Evolutionary conservation across 495 filamentous ascomycete species (phyloP), one percentile per base, ranked within the genome.

Genomic region (Talaromyces liani): DNA sequence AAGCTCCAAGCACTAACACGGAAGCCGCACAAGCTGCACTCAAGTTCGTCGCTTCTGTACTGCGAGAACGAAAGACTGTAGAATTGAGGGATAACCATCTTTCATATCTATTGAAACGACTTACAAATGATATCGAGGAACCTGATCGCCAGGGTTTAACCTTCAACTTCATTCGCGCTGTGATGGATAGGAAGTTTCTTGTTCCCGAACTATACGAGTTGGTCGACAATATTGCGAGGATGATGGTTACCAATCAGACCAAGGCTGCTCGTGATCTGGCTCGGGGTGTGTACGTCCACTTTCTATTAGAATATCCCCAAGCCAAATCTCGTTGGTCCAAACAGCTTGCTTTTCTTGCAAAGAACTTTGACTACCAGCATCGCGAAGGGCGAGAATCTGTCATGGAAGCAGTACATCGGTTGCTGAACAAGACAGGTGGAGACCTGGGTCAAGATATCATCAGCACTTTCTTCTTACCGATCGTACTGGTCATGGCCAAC

Each of bases 211-310:
- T 98, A 57, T 98, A 98, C 72, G 93, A 98, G 67, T 86, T 89
- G 14, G 83, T 96, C 58, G 94, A 98, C 69, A 83, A 88, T 66
- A 87, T 97, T 34, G 90, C 91, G 25, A 85, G 81, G n/a, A 88
- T 98, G 74, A 96, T 98, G 93, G 90, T 98, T 63, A 97, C 90
- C 25, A 97, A 97, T 72, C 89, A 96, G 63, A 92, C 92, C 66
- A 87, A 88, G 67, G 85, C 87, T 65, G 89, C 93, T 3, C 84
- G 93, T 49, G 92, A 97, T 68, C 76, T 93, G 36, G 93, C 93
- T 18, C 85, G 95, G 31, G 91, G 91, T 22, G 89, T 87, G 25
- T 98, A 95, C 75, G 86, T 97, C 72, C 91, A 96, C 68, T 98
- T 98, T 80, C 73, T 98, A 39, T 86, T 92, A 65, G 90, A 97